Conservation (phyloP, 768 basidiomycete species). For the Exsudoporus frostii region DNA sequence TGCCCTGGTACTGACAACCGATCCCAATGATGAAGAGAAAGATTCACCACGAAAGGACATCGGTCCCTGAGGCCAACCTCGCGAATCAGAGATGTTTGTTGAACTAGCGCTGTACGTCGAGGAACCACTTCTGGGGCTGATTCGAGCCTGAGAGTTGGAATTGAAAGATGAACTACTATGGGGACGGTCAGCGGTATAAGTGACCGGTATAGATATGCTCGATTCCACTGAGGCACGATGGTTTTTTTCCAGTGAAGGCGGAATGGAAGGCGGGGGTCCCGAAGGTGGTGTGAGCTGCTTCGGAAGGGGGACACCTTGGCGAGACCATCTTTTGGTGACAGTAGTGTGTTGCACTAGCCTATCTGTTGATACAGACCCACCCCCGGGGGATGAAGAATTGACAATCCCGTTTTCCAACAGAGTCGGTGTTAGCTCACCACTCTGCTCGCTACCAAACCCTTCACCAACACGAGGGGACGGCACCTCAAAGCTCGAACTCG, state of each 20-base stretch:
- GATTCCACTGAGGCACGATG: constrained; percentile 25
- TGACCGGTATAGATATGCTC: constrained; percentile 27
- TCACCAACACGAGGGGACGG: constrained; percentile 1
- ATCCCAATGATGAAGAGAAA: constrained; percentile 12
- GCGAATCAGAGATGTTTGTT: constrained; percentile 42
- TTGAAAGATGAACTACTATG: constrained; percentile 39
- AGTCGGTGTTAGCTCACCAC: not conserved
- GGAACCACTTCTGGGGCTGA: constrained; percentile 43
- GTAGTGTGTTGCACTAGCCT: constrained; percentile 16
- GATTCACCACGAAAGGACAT: constrained; percentile 3
- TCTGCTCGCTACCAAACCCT: not conserved
- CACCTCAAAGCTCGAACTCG: not conserved
- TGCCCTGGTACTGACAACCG: not conserved
- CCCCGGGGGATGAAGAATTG: not conserved
- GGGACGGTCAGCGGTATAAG: constrained; percentile 32
- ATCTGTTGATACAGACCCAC: constrained; percentile 27
- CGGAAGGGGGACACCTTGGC: constrained; percentile 46
- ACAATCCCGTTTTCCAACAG: not conserved
- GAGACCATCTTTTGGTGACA: constrained; percentile 51
- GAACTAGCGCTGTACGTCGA: constrained; percentile 46
- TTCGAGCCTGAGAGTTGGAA: constrained; percentile 23
- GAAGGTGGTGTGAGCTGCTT: constrained; percentile 54
- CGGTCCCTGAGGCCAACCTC: constrained; percentile 13
- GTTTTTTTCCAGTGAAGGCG: constrained; percentile 23
- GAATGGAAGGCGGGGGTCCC: constrained; percentile 55